A percentile compares a stretch with the other conserved stretches of the same genome.
Evolutionary conservation across 805 yeast species (phyloP).

Genomic region (Sugiyamaella qingdaonensis): DNA sequence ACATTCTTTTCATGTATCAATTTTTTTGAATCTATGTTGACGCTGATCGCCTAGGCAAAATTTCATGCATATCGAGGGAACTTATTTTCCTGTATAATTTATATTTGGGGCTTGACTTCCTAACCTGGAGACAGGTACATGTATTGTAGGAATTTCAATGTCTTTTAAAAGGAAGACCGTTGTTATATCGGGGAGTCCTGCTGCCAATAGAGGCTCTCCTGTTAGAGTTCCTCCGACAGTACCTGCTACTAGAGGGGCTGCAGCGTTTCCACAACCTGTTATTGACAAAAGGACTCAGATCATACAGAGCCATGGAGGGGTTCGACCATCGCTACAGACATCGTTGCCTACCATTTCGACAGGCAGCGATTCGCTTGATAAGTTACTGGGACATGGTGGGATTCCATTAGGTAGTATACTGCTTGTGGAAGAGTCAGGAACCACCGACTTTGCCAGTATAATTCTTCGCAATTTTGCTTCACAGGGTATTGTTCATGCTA

Average conservation of each 20-base stretch:
- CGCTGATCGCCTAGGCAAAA: too few species aligned
- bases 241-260: background rate
- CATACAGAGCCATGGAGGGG: constrained; percentile 46
- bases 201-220: background rate
- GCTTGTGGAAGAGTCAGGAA: constrained; percentile 75
- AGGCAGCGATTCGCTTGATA: constrained; percentile 74
- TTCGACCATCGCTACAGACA: constrained; percentile 71
- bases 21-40: constrained; percentile 17
- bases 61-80: too few species aligned
- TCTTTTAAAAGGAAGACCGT: constrained; percentile 22
- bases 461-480: constrained; percentile 65
- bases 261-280: background rate
- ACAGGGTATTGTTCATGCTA: constrained; percentile 68
- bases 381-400: constrained; percentile 73
- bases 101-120: too few species aligned
- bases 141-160: constrained; percentile 8
- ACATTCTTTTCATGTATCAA: constrained; percentile 7
- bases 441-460: constrained; percentile 81
- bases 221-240: background rate
- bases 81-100: too few species aligned
- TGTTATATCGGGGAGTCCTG: constrained; percentile 13
- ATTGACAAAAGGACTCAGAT: background rate
- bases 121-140: background rate
- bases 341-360: constrained; percentile 76
- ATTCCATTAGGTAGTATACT: constrained; percentile 72